phyloP scores from a whole-genome alignment of 139 green algal species.

The Limnomonas spitsbergensis region DNA sequence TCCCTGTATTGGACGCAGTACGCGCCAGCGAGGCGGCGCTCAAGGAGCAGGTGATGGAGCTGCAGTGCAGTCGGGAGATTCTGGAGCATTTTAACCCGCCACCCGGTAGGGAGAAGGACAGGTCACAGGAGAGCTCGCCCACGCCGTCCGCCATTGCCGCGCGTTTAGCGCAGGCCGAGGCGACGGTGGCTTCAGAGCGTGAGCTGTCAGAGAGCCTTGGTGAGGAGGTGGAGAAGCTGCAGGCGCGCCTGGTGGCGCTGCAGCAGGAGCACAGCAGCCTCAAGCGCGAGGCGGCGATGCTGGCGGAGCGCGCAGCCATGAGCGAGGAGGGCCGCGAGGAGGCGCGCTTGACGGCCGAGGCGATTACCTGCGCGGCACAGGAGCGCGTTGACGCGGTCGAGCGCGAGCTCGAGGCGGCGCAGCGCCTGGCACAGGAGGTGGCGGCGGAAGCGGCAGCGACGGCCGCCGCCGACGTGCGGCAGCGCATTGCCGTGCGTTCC shows the following conservation, averaged over 20 bases:
- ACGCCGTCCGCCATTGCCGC: not conserved
- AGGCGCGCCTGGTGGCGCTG: not conserved
- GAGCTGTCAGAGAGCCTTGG: conserved; percentile 3
- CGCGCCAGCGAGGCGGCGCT: too few species aligned
- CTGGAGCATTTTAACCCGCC: too few species aligned
- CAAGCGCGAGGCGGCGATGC: not conserved
- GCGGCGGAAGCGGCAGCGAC: not conserved
- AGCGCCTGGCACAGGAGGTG: not conserved
- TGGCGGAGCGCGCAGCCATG: not conserved
- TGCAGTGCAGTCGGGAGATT: too few species aligned
- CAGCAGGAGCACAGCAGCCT: not conserved
- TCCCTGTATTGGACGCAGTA: too few species aligned
- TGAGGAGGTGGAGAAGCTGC: not conserved
- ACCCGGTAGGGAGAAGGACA: too few species aligned
- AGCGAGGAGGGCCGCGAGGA: not conserved
- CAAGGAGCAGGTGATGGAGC: too few species aligned
- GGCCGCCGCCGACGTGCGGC: not conserved
- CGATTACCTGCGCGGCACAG: not conserved
- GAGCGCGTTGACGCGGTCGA: not conserved
- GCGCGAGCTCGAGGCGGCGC: not conserved
- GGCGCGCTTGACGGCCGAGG: not conserved
- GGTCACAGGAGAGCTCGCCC: too few species aligned
- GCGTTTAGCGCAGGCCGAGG: not conserved
- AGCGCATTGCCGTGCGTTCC: not conserved
- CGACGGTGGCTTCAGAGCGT: not conserved